Percentiles rank a stretch among this genome's conserved stretches.
Conservation (phyloP, 2,329 filamentous ascomycete genomes). For the Colletotrichum brevisporum region DNA sequence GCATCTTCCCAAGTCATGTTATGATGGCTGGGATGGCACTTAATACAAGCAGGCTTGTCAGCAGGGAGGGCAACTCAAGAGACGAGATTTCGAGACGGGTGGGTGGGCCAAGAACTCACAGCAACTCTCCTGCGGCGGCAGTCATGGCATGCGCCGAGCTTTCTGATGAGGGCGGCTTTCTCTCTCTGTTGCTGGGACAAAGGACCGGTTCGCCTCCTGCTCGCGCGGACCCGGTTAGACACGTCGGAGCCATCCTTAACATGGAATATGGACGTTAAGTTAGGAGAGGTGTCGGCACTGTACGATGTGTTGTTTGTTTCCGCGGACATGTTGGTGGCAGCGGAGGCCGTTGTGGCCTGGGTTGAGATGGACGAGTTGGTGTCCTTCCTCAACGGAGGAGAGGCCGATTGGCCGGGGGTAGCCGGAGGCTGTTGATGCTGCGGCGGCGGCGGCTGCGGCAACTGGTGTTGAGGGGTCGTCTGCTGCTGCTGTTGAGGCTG, state of each 20-base stretch:
- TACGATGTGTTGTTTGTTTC: constrained; percentile 67
- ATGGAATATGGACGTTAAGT: constrained; percentile 65
- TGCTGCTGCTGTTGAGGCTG: constrained; percentile 43
- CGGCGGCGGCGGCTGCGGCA: constrained; percentile 44
- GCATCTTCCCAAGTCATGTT: constrained; percentile 74
- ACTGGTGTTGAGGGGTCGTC: constrained; percentile 29
- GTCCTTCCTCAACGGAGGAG: constrained; percentile 60
- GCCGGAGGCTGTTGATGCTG: constrained; percentile 43
- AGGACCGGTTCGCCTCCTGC: constrained; percentile 71
- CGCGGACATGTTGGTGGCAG: constrained; percentile 55
- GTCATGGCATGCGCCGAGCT: constrained; percentile 70
- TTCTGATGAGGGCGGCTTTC: constrained; percentile 71
- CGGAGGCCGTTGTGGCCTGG: constrained; percentile 59
- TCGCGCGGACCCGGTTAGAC: constrained; percentile 67
- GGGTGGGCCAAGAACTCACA: constrained; percentile 57
- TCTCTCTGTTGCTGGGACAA: constrained; percentile 71
- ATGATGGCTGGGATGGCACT: constrained; percentile 73
- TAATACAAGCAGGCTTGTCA: constrained; percentile 41
- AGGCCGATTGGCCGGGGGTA: constrained; percentile 45
- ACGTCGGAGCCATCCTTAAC: constrained; percentile 69
- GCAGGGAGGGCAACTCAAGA: constrained; percentile 32
- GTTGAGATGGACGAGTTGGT: constrained; percentile 69
- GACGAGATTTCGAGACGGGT: background rate
- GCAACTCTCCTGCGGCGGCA: constrained; percentile 71
- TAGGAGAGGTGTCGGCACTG: constrained; percentile 67